Base-by-base conservation (phyloP, 208 protist genomes). In the Leishmania lainsoni region DNA sequence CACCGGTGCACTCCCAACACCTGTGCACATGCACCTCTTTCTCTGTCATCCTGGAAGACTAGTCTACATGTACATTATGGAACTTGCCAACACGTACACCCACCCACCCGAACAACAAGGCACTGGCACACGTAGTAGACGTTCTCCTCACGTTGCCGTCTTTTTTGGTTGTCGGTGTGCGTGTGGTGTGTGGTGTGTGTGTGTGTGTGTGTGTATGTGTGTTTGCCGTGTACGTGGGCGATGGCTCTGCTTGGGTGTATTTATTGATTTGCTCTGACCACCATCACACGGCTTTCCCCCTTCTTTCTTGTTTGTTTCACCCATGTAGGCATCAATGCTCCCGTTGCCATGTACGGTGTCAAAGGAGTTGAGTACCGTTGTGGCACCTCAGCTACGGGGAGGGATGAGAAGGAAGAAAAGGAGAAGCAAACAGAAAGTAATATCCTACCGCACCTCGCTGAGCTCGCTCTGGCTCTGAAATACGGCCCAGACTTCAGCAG, bases 221-320 rank as follows among this genome's bases (percentile, higher is more conserved):
- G 16, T n/a, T 63, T 63, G 58, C 26, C 58, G 26, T n/a, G 58
- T 32, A 32, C 58, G 26, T 3, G 26, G 26, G 26, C 3, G 26
- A 17, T 32, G 29, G 58, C 14, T 63, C 26, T 3, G 42, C 42
- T 45, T 0, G 42, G 4, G 42, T 45, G 5, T 63, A 14, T n/a
- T 63, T n/a, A 29, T 63, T 12, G 1, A 35, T 78, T 75, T 39
- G 66, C 66, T 29, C 42, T 63, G 14, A 52, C 32, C n/a, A 20
- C 54, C 22, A 32, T 71, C 39, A 26, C 63, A n/a, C 29, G 20
- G 32, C 48, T 49, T 56, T 10, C 8, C 2, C 45, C 22, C 76
- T 66, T 81, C 70, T 78, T 65, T 82, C 79, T 74, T 72, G 70
- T 29, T 63, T 52, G n/a, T n/a, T 69, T 12, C 65, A 45, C 72